These are phyloP conservation scores for Rehmannia glutinosa DNA, from an alignment of 257 asterid species.

Conservation along the genomic window DNA sequence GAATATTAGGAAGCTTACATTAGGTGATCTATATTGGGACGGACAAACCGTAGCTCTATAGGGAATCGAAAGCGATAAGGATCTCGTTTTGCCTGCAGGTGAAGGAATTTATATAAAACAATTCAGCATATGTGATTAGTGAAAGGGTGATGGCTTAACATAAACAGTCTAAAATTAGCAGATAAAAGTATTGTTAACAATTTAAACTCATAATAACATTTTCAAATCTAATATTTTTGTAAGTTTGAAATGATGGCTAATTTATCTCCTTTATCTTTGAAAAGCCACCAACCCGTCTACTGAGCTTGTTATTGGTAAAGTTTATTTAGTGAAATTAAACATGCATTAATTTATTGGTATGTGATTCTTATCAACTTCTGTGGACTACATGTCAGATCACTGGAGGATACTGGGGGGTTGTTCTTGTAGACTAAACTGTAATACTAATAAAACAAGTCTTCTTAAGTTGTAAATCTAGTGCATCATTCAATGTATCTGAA, in stretches of 20 bases:
- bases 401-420: neutral
- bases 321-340: neutral
- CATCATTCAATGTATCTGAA: neutral
- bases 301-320: neutral
- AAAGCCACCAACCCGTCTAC: neutral
- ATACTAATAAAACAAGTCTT: neutral
- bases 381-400: conserved; percentile 1
- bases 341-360: conserved; percentile 1
- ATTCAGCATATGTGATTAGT: conserved; percentile 3
- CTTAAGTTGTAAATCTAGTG: neutral
- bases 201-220: neutral
- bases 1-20: conserved; percentile 46
- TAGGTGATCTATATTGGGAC: conserved; percentile 91
- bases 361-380: conserved; percentile 4
- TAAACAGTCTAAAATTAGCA: neutral
- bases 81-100: conserved; percentile 92
- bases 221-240: no score
- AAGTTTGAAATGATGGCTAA: conserved; percentile 10
- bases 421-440: neutral
- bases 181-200: neutral
- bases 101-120: conserved; percentile 20
- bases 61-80: conserved; percentile 95
- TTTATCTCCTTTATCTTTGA: neutral
- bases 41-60: conserved; percentile 85
- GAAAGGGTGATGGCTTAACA: neutral